Evolutionary conservation across 164 flowering plant species (phyloP), one percentile per base, ranked within the genome.

Genomic region (Vitis amurensis): DNA sequence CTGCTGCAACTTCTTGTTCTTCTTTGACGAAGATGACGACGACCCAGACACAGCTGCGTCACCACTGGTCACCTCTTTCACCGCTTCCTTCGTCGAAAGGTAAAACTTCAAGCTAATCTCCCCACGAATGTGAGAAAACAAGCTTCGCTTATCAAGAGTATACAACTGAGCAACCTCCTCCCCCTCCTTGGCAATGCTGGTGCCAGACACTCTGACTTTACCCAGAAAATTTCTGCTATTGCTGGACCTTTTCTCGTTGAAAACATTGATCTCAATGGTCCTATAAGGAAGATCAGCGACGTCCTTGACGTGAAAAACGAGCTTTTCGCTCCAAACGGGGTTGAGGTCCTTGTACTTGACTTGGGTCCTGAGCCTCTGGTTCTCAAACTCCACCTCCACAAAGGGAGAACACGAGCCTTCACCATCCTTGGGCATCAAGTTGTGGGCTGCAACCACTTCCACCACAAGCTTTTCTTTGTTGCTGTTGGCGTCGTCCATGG

Each of bases 391-490:
- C 0, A 88, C 88, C 62, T 86, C 89, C 0, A 84, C 91, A 53
- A 84, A 88, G 5, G 91, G 78, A 0, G 88, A 84, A 0, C 87
- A 80, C 0, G 91, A 84, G 10, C 91, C 91, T 68, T 88, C 88
- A 0, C 91, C 89, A 59, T 88, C 89, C 75, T 88, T 88, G 0
- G 91, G 91, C 88, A 88, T 88, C 13, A 88, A 68, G 80, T 88
- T 86, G 72, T 84, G 87, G 0, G 91, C 91, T 51, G 75, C 88
- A n/a, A 86, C 72, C 53, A 88, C 87, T 68, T 86, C 89, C 58
- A 88, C 91, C 23, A 86, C 89, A 1, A 88, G 79, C 80, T 86
- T 88, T 52, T 83, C 87, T 60, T 81, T 83, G 23, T 69, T 64
- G 71, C n/a, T 71, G 11, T 10, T 50, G 12, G 10, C 10, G 11